Base-by-base conservation (phyloP, 257 asterid species). In the Haberlea rhodopensis region DNA sequence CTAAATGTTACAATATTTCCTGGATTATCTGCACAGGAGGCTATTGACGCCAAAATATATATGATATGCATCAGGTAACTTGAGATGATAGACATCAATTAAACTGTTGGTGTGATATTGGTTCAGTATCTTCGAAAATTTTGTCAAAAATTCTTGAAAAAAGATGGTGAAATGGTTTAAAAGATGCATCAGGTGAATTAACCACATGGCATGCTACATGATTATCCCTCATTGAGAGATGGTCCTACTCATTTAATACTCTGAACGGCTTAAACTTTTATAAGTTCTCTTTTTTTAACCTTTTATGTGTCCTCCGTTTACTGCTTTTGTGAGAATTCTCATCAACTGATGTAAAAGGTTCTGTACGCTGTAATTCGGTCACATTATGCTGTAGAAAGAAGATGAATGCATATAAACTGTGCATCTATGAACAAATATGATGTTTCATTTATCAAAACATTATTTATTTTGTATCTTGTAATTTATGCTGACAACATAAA, bases 121-220 rank as follows among this genome's bases (percentile, higher is more conserved):
- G 18, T 40, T 40, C 15, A 15, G 19, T 15, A 13, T 40, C 19
- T 40, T 15, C 19, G 6, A 40, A 15, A 13, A 13, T 40, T 40
- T 40, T 40, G 49, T 13, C 19, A 13, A 40, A n/a, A 3, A 3
- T 43, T 15, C 2, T 43, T 15, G 7, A 1, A 43, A 43, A 13
- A 40, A 15, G 5, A 43, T 48, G 68, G 29, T 19, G 5, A 1
- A 11, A 4, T 43, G 60, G 59, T 21, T 0, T 15, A 25, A 63
- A 69, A 32, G 51, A 25, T 18, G 49, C 67, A 62, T 24, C 45
- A 26, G 23, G 29, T 45, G 24, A 45, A 51, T 8, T 3, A 29
- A 34, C 40, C 2, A 51, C 57, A 48, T 19, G 28, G 32, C 15
- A 10, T 6, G 21, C 29, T 5, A 13, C 52, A 21, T 21, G 5